Base-by-base conservation (phyloP, 108 stramenopile genomes). In the Skeletonema menzelii region DNA sequence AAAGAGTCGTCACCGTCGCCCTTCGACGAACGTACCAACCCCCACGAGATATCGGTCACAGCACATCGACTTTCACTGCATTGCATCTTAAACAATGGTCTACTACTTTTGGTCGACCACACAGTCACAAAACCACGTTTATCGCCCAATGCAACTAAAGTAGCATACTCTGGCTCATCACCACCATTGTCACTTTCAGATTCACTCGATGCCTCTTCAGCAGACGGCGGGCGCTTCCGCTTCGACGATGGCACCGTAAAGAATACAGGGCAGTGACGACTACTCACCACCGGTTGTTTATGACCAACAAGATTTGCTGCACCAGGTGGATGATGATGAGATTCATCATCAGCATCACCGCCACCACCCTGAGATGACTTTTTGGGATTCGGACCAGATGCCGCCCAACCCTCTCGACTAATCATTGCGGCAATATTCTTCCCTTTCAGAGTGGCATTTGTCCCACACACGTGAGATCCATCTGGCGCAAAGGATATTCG, bases 261-360 rank as follows among this genome's bases (percentile, higher is more conserved):
- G 65, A 92, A 76, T 15, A 88, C 69, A 5, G 94, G 87, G 61
- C 90, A 92, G 70, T 95, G 94, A 55, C 91, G 82, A 71, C 87
- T 87, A 2, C 67, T 86, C 20, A 95, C 94, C 5, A 95, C 91
- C 14, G 94, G 91, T 65, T 91, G 91, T 62, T 95, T 95, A 76
- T 95, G 94, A 37, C 94, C 94, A n/a, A 95, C 94, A 26, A 95
- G 73, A 66, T 88, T 95, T 44, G 91, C 94, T 4, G 94, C 94
- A 59, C 94, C 94, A 8, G 77, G 70, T 11, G 82, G 77, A 44
- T 61, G 64, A 42, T 57, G 28, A 27, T 37, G 57, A 22, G 27
- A 34, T 28, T 63, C 37, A n/a, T 47, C 56, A 27, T 22, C 60
- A 22, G 2, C 46, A 19, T 63, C 37, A n/a, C 37, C 56, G 19